Conservation (phyloP, 1,284 basidiomycete genomes). For the Ustanciosporium gigantosporum region DNA sequence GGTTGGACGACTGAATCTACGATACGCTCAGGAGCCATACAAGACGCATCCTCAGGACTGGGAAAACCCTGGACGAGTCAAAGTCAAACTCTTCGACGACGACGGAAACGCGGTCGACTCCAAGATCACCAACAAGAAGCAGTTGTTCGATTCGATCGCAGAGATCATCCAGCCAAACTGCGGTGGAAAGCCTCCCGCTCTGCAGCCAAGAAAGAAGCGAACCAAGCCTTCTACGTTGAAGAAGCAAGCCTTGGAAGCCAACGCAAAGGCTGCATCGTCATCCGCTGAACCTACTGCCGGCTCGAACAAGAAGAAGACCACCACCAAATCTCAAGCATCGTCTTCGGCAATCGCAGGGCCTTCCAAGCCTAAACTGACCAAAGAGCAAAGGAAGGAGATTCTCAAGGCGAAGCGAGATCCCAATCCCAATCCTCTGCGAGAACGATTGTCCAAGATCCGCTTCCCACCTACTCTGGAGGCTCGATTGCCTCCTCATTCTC, state of each 20-base stretch:
- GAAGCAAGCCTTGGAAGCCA: constrained; percentile 30
- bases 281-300: constrained; percentile 8
- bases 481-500: constrained; percentile 52
- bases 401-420: constrained; percentile 21
- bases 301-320: constrained; percentile 23
- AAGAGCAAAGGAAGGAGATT: constrained; percentile 22
- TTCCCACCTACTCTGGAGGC: constrained; percentile 37
- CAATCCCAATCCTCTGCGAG: constrained; percentile 37
- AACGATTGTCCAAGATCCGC: constrained; percentile 26
- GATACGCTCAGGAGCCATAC: constrained; percentile 77
- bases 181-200: constrained; percentile 50
- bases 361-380: constrained; percentile 23
- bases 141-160: constrained; percentile 65
- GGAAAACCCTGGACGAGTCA: constrained; percentile 81
- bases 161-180: constrained; percentile 42
- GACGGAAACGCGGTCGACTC: constrained; percentile 75
- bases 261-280: constrained; percentile 13
- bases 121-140: constrained; percentile 73
- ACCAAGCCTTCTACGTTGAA: constrained; percentile 25
- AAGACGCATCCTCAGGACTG: constrained; percentile 92
- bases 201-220: constrained; percentile 34
- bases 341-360: constrained; percentile 6
- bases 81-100: constrained; percentile 80
- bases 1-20: constrained; percentile 74
- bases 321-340: constrained; percentile 2